Percentiles rank a stretch among this genome's conserved stretches.
phyloP scores from a whole-genome alignment of 106 monocot genomes.

The Cymbidium sinense region DNA sequence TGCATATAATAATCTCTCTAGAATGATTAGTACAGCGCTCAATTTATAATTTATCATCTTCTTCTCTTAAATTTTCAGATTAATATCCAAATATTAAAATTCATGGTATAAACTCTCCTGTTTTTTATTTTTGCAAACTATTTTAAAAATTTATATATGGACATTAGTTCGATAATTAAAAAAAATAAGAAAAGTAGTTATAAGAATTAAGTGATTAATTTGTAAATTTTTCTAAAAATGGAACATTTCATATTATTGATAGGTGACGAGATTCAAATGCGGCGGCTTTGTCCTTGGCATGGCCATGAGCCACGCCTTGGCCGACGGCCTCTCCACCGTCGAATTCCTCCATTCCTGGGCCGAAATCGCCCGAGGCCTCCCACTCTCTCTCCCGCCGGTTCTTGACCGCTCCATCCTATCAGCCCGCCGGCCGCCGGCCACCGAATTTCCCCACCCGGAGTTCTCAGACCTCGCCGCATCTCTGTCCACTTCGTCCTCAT shows the following conservation, averaged over 20 bases:
- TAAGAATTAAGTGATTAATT: too few relatives aligned
- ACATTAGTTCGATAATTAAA: too few relatives aligned
- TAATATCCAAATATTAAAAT: too few relatives aligned
- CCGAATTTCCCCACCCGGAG: conserved; percentile 21
- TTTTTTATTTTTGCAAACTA: too few relatives aligned
- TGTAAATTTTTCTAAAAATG: too few relatives aligned
- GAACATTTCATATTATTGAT: not conserved
- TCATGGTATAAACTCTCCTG: too few relatives aligned
- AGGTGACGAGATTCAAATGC: conserved; percentile 44
- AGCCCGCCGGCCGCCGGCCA: conserved; percentile 13
- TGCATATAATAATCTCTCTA: too few relatives aligned
- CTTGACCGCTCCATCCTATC: conserved; percentile 30
- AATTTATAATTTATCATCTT: too few relatives aligned
- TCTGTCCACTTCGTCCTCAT: not conserved
- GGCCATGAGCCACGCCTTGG: conserved; percentile 46
- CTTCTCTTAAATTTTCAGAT: too few relatives aligned
- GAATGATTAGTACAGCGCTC: too few relatives aligned
- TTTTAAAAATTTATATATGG: too few relatives aligned
- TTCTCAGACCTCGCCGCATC: not conserved
- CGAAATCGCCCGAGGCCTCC: conserved; percentile 22
- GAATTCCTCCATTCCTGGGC: conserved; percentile 51
- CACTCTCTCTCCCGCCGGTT: conserved; percentile 28
- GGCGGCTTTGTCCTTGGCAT: conserved; percentile 40
- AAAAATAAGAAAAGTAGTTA: too few relatives aligned
- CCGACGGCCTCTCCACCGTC: conserved; percentile 36